phyloP scores from a whole-genome alignment of 805 yeast species.

The Lachancea sp. region DNA sequence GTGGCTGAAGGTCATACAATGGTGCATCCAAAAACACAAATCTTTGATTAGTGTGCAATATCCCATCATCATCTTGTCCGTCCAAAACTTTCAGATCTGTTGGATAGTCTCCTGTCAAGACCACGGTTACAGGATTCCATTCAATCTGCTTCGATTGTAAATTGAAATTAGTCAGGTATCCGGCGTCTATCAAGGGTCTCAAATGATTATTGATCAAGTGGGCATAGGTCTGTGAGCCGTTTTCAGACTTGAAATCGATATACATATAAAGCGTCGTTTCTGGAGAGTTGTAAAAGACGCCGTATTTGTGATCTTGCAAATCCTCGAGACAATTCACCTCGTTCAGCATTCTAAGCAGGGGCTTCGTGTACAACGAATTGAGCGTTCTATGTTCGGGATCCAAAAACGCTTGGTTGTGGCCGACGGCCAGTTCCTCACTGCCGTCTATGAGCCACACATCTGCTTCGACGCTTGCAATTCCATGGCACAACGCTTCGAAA shows the following conservation, averaged over 20 bases:
- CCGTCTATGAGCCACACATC: constrained; percentile 49
- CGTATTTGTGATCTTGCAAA: constrained; percentile 20
- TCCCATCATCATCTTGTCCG: constrained; percentile 11
- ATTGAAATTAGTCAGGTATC: constrained; percentile 48
- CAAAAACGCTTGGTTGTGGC: constrained; percentile 50
- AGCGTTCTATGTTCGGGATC: constrained; percentile 40
- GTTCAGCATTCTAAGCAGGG: constrained; percentile 43
- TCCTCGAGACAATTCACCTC: constrained; percentile 36
- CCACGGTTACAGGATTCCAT: constrained; percentile 53
- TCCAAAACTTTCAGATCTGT: constrained; percentile 12
- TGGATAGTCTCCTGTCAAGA: constrained; percentile 65
- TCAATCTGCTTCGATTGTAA: constrained; percentile 28
- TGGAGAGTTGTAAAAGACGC: constrained; percentile 38
- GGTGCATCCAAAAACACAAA: constrained; percentile 45
- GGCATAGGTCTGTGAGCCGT: constrained; percentile 37
- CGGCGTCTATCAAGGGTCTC: constrained; percentile 40
- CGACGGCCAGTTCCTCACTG: constrained; percentile 47
- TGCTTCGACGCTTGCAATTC: constrained; percentile 57
- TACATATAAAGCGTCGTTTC: constrained; percentile 51
- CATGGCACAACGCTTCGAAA: constrained; percentile 47
- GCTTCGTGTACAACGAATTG: constrained; percentile 45
- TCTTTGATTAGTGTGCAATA: constrained; percentile 20
- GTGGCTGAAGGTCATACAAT: constrained; percentile 27
- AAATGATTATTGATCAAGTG: constrained; percentile 39
- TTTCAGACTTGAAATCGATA: constrained; percentile 58